Base-by-base conservation (phyloP, 148 eudicot species). In the Euryodendron excelsum region DNA sequence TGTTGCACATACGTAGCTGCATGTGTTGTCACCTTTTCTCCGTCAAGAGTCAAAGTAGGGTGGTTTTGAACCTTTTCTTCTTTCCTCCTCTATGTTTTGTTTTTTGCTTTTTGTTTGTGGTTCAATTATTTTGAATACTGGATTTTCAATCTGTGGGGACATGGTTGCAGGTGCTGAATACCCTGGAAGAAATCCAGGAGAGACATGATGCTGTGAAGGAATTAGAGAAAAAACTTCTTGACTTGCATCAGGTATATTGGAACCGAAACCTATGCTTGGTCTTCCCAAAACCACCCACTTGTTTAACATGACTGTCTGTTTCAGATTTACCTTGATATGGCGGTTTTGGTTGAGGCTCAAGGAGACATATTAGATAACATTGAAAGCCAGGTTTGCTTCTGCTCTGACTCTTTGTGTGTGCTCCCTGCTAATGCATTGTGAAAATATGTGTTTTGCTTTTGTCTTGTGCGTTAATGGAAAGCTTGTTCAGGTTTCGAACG, bases 331-430 rank as follows among this genome's bases (percentile, higher is more conserved):
- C 84, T 88, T 0, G 91, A 88, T 73, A 86, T 88, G 89, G 89
- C 89, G 11, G 91, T 88, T 61, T 80, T 88, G 76, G 91, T 88
- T 17, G 87, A 86, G 79, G 91, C 89, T 67, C 91, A 88, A 84
- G 89, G 91, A 74, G 91, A 88, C 68, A 64, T 86, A 41, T 75
- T 88, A 13, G 91, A 88, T 60, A 88, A 88, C 80, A 88, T 88
- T 25, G 91, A 88, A 74, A 88, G 83, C 79, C 91, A 88, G 89
- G 89, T 88, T 64, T 59, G 68, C 18, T 73, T 81, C 58, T 36
- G 36, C 6, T 53, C 77, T 52, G 17, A 20, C 31, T 33, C 15
- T 61, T 7, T 61, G 15, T 21, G 33, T 21, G 59, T 28, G 33
- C 56, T 37, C 50, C 60, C 52, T 78, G 50, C 53, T 14, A 67